Base-by-base conservation (phyloP, 2,329 filamentous ascomycete genomes). In the Meredithiella fracta region DNA sequence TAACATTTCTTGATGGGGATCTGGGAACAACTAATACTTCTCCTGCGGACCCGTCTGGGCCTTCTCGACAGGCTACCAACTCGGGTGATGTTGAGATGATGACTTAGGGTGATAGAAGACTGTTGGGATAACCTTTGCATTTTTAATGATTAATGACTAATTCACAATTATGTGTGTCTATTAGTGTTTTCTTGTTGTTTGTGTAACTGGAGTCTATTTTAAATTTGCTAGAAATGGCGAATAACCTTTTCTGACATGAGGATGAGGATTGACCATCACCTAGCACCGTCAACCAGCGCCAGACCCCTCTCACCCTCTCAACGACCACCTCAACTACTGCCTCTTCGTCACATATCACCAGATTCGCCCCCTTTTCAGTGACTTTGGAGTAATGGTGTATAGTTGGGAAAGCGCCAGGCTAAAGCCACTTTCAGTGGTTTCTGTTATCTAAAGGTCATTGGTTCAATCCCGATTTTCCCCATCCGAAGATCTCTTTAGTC, bases 381-480 rank as follows among this genome's bases (percentile, higher is more conserved):
- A 49, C 15, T 7, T 20, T 31, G 53, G 57, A 53, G 57, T 47
- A 58, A 58, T 58, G 57, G 57, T 53, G 57, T 53, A n/a, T n/a
- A 58, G 57, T 58, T 58, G 53, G 57, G 57, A 58, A 53, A 53
- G 56, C 56, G 56, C 54, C 54, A 58, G 56, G 54, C 56, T 58
- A 44, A 58, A 58, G 56, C 51, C 42, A 58, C 53, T 51, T 58
- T 58, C 52, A 58, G 51, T 57, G 55, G 55, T 54, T 49, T 58
- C 56, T 37, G 51, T 58, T 54, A 54, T 58, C 56, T 58, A 58
- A 58, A 58, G 56, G 56, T 58, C 56, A 58, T 53, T 9, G 53
- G 57, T 55, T 58, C 57, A 58, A 58, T 58, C 57, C 57, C 57
- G 57, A 53, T 58, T 58, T 58, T 53, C 53, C 57, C 57, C 57